Percentiles rank a stretch among this genome's conserved stretches.
These are phyloP conservation scores for Plasmodium reichenowi DNA, from an alignment of 169 alveolate species.

Conservation along the genomic window DNA sequence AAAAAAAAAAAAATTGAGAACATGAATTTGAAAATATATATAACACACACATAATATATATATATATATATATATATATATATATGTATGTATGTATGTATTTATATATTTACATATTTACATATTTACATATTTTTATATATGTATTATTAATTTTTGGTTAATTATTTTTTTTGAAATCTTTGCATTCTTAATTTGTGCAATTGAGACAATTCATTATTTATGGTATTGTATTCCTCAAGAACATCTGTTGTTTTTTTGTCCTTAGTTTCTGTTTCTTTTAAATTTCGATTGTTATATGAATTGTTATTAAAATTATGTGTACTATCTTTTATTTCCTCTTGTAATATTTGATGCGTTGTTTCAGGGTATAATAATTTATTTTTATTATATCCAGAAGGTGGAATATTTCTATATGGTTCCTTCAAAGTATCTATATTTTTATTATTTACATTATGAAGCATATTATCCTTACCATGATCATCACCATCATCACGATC, in stretches of 20 bases:
- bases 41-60: conserved; percentile 3
- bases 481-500: neutral
- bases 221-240: conserved; percentile 40
- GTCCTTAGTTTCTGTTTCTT: neutral
- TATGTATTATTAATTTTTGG: neutral
- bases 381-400: neutral
- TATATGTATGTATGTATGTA: neutral
- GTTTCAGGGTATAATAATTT: neutral
- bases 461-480: neutral
- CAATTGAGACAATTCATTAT: conserved; percentile 49
- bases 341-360: neutral
- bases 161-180: conserved; percentile 22
- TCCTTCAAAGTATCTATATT: no score
- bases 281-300: neutral
- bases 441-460: neutral
- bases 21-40: neutral
- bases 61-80: neutral
- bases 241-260: neutral
- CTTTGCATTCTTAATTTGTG: conserved; percentile 60
- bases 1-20: neutral
- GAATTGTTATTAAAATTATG: neutral
- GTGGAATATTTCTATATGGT: no score
- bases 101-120: neutral
- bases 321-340: neutral
- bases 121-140: neutral